Conservation (phyloP, 768 basidiomycete genomes). For the Mycena vulgaris region DNA sequence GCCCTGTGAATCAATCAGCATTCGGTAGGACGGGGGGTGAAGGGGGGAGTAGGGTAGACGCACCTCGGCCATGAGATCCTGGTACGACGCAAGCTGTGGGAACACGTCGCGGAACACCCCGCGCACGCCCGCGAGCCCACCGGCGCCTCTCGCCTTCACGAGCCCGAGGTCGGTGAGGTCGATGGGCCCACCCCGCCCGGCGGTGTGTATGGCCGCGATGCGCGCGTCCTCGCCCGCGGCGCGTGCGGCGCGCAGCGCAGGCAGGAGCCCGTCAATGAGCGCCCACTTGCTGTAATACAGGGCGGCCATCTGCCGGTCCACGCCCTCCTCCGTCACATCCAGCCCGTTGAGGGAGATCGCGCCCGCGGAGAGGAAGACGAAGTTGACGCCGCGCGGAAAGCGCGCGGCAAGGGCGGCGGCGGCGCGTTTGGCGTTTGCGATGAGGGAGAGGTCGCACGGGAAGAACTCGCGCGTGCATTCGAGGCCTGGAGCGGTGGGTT, state of each 20-base stretch:
- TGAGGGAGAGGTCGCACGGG: slow-evolving; percentile 18
- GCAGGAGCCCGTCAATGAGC: slow-evolving; percentile 51
- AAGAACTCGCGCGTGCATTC: slow-evolving; percentile 6
- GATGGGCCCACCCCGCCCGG: slow-evolving; percentile 44
- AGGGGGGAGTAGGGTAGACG: background rate
- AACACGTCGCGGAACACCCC: background rate
- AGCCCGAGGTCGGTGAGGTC: slow-evolving; percentile 51
- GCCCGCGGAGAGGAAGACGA: slow-evolving; percentile 50
- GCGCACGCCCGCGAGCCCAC: background rate
- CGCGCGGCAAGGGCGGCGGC: slow-evolving; percentile 37
- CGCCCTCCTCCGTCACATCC: slow-evolving; percentile 54
- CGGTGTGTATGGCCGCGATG: slow-evolving; percentile 49
- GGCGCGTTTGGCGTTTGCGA: slow-evolving; percentile 21
- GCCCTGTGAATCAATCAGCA: background rate
- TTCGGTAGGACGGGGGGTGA: background rate
- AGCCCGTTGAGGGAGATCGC: slow-evolving; percentile 45
- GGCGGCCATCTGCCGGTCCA: slow-evolving; percentile 51
- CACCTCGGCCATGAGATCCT: slow-evolving; percentile 26
- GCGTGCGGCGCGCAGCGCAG: slow-evolving; percentile 48
- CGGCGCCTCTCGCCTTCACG: slow-evolving; percentile 29
- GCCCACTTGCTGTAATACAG: slow-evolving; percentile 55
- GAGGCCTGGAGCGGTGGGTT: slow-evolving; percentile 18
- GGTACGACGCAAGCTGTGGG: slow-evolving; percentile 17
- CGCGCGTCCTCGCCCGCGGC: too few relatives aligned
- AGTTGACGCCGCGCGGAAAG: slow-evolving; percentile 52